These are phyloP conservation scores for Moniliophthora roreri DNA, from an alignment of 1,284 basidiomycete genomes.

Conservation along the genomic window DNA sequence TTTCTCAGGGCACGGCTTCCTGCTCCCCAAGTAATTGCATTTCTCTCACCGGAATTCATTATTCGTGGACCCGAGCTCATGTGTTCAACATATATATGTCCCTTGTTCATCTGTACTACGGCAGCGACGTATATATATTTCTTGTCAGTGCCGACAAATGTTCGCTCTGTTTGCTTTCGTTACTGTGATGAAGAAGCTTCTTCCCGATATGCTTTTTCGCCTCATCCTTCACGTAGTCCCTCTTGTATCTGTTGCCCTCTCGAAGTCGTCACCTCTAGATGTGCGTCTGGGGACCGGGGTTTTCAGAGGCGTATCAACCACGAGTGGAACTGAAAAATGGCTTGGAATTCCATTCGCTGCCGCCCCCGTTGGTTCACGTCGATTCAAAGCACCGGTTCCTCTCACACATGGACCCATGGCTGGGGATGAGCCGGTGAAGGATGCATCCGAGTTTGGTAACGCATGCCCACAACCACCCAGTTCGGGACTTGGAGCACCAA, in stretches of 20 bases:
- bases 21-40: too few species aligned
- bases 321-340: constrained; percentile 50
- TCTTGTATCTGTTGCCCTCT: background rate
- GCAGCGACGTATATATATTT: too few species aligned
- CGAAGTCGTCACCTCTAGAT: constrained; percentile 27
- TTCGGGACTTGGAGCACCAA: constrained; percentile 41
- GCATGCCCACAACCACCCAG: constrained; percentile 53
- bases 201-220: too few species aligned
- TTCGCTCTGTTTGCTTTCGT: too few species aligned
- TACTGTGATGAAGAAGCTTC: too few species aligned
- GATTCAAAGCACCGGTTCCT: constrained; percentile 64
- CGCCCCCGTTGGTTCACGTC: constrained; percentile 51
- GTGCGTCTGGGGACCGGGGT: constrained; percentile 41
- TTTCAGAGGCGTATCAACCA: constrained; percentile 42
- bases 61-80: too few species aligned
- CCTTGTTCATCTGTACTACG: too few species aligned
- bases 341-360: constrained; percentile 69
- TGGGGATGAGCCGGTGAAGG: constrained; percentile 28
- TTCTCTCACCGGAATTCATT: too few species aligned
- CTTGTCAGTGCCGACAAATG: too few species aligned
- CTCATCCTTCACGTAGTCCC: too few species aligned
- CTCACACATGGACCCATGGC: constrained; percentile 18
- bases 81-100: too few species aligned
- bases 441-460: constrained; percentile 53
- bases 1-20: too few species aligned